A percentile compares a stretch with the other conserved stretches of the same genome.
Evolutionary conservation across 305 asterid species (phyloP).

Genomic region (Solanum hybrid): DNA sequence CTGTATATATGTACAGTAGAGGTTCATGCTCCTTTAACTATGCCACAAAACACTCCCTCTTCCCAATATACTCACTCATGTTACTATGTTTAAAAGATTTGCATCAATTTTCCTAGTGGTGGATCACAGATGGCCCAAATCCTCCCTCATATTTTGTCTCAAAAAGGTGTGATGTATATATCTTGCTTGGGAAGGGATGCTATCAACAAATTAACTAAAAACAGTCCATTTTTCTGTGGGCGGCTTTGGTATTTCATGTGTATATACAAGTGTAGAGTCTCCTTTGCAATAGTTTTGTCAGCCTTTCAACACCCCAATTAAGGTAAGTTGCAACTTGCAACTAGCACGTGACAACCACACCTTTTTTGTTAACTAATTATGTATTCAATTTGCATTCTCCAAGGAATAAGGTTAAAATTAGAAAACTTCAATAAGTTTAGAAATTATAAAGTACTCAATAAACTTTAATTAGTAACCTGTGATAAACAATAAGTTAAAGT

Average conservation of each 20-base stretch:
- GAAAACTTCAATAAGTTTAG: not conserved
- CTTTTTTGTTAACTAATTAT: not conserved
- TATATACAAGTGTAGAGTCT: not conserved
- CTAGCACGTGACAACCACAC: not conserved
- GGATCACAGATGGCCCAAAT: not conserved
- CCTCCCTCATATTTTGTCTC: not conserved
- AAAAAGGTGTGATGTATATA: not conserved
- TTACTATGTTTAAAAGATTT: not conserved
- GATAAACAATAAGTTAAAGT: not conserved
- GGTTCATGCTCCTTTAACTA: not conserved
- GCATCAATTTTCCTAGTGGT: not conserved
- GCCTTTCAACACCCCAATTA: not conserved
- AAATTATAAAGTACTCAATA: not conserved
- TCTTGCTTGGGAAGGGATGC: not conserved
- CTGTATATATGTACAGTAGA: not conserved
- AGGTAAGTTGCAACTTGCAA: not conserved
- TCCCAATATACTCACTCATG: not conserved
- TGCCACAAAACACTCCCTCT: not conserved
- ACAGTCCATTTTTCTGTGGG: not conserved
- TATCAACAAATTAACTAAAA: not conserved
- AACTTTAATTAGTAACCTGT: not conserved
- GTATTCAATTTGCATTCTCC: too few species aligned
- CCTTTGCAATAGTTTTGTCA: not conserved
- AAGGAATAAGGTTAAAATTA: not conserved
- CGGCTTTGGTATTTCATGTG: not conserved